A percentile compares a stretch with the other conserved stretches of the same genome.
Conservation (phyloP, 2,329 filamentous ascomycete species). For the Byssothecium circinans region DNA sequence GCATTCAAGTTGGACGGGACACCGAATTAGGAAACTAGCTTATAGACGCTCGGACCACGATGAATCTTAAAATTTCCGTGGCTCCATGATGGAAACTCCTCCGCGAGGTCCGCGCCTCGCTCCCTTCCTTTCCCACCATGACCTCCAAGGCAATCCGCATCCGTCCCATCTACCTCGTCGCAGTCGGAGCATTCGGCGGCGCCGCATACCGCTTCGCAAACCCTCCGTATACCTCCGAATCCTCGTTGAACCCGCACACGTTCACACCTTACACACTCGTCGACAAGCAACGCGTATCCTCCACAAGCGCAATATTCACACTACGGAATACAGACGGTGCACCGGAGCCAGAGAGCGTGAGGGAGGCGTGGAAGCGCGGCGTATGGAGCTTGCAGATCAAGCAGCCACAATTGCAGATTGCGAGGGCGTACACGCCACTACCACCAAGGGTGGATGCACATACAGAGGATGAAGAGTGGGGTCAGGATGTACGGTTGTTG, state of each 20-base stretch:
- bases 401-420: constrained; percentile 91
- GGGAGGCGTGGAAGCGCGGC: constrained; percentile 59
- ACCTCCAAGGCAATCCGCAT: constrained; percentile 13
- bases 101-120: background rate
- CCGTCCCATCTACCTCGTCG: constrained; percentile 32
- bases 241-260: constrained; percentile 57
- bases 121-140: background rate
- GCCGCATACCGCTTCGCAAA: constrained; percentile 37
- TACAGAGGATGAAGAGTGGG: constrained; percentile 26
- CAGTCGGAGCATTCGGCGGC: constrained; percentile 37
- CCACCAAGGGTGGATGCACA: constrained; percentile 56
- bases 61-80: too few relatives aligned
- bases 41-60: too few relatives aligned
- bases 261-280: constrained; percentile 70
- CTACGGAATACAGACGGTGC: constrained; percentile 50
- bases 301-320: constrained; percentile 69
- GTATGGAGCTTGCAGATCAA: constrained; percentile 92
- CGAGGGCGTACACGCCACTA: constrained; percentile 86
- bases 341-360: constrained; percentile 33
- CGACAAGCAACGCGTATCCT: constrained; percentile 63
- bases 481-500: constrained; percentile 65
- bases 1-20: too few relatives aligned
- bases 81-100: too few relatives aligned
- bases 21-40: too few relatives aligned
- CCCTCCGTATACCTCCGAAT: constrained; percentile 24